Evolutionary conservation across 208 protist genomes (phyloP).

Genomic region (Trypanosoma brucei): DNA sequence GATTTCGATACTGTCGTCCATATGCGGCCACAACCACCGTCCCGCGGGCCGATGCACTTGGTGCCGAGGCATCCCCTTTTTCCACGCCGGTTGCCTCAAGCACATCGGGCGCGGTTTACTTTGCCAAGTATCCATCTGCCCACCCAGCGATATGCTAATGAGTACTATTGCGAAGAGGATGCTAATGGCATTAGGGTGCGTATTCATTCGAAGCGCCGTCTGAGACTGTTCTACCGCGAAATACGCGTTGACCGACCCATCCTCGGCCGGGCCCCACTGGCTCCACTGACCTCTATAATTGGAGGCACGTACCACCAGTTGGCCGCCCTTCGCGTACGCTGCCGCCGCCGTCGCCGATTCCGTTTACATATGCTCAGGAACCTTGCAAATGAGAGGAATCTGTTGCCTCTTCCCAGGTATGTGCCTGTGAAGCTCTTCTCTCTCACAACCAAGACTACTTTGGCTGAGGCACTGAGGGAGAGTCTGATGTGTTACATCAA

Average conservation of each 20-base stretch:
- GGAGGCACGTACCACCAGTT: conserved; percentile 71
- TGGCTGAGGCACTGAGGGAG: conserved; percentile 51
- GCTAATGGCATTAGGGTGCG: conserved; percentile 16
- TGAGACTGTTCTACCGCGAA: conserved; percentile 67
- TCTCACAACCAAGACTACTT: conserved; percentile 52
- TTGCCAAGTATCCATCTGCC: neutral
- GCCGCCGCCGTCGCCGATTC: conserved; percentile 1
- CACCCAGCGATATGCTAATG: too few species aligned
- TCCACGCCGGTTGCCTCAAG: neutral
- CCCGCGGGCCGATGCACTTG: neutral
- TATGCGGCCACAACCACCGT: neutral
- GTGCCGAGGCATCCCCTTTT: neutral
- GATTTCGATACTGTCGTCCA: neutral
- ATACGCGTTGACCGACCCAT: conserved; percentile 54
- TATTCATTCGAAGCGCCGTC: conserved; percentile 58
- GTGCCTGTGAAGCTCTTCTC: conserved; percentile 86
- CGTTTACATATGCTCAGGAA: neutral
- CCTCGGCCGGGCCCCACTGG: conserved; percentile 61
- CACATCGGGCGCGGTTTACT: neutral
- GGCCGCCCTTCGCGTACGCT: conserved; percentile 9
- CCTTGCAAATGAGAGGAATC: neutral
- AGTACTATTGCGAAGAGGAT: neutral
- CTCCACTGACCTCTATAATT: conserved; percentile 42
- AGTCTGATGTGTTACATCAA: conserved; percentile 67
- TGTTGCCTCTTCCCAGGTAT: conserved; percentile 4